Base-by-base conservation (phyloP, 495 filamentous ascomycete species). In the Annulohypoxylon moriforme region DNA sequence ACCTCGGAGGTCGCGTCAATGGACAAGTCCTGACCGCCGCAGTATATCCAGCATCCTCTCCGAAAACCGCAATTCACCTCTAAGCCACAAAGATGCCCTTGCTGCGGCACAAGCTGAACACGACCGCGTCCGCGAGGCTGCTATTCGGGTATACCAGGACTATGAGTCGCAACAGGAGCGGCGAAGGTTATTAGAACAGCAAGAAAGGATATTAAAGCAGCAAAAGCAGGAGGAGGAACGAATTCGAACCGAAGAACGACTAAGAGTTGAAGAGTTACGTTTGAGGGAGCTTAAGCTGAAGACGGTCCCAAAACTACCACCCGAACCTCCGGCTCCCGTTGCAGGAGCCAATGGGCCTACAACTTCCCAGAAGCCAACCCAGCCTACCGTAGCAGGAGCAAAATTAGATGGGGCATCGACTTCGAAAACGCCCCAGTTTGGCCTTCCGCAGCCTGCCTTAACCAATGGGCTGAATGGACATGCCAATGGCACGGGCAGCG, bases 101-200 rank as follows among this genome's bases (percentile, higher is more conserved):
- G 88, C 88, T 42, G 81, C 85, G 44, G 91, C 89, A 0, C 86
- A 85, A 13, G 84, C 80, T 20, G 84, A 87, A 64, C 91, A 94
- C 72, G 86, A 90, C 1, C 84, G 85, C 13, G 82, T 94, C 14
- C 83, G 89, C 14, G 83, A 88, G 62, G 84, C 86, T 25, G 92
- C 92, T 49, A 81, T 80, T 69, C 82, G 71, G 63, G 85, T 76
- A 6, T 82, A 63, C 74, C 82, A 78, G 64, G 81, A 76, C 64
- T 82, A 83, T 77, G 81, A 76, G 61, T 77, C 77, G 69, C 79
- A 83, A 40, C 80, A 86, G 65, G 81, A 87, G 59, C 76, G 75
- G 22, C 79, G 80, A 50, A 79, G 77, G n/a, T 71, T 87, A 34
- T 76, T 80, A 46, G 83, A 87, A 52, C 83, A 86, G 53, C 78